A percentile compares a stretch with the other conserved stretches of the same genome.
Evolutionary conservation across 2,329 filamentous ascomycete genomes (phyloP).

Genomic region (Hansfordia pulvinata): DNA sequence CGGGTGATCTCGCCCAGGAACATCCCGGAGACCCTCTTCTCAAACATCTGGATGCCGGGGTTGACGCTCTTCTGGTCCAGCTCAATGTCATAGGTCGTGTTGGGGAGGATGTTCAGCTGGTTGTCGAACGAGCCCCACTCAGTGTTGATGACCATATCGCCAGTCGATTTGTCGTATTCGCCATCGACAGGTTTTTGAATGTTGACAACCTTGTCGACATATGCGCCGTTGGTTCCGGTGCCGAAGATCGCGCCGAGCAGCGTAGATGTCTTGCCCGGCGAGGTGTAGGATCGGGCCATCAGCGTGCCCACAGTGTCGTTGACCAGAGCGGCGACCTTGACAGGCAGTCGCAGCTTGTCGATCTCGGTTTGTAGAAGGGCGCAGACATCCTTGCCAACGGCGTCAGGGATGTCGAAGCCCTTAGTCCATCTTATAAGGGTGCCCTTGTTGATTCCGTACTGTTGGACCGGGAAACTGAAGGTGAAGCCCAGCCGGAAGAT

Average conservation of each 20-base stretch:
- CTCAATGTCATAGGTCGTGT: conserved; percentile 67
- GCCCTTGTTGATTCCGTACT: conserved; percentile 90
- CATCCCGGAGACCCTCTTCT: conserved; percentile 97
- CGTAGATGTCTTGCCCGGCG: conserved; percentile 73
- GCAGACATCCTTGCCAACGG: conserved; percentile 89
- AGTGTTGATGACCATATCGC: conserved; percentile 94
- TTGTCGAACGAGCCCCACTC: conserved; percentile 99
- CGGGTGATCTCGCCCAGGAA: conserved; percentile 92
- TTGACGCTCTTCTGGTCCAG: conserved; percentile 76
- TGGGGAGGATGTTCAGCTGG: conserved; percentile 73
- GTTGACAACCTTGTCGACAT: conserved; percentile 80
- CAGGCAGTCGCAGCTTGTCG: conserved; percentile 71
- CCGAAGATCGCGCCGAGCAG: conserved; percentile 95
- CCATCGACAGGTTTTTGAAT: conserved; percentile 65
- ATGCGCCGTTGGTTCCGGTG: conserved; percentile 93
- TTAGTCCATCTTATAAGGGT: conserved; percentile 95
- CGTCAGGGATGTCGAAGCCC: conserved; percentile 93
- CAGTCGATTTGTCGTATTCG: conserved; percentile 65
- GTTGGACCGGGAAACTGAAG: conserved; percentile 93
- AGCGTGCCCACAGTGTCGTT: conserved; percentile 97
- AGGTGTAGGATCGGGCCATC: conserved; percentile 94
- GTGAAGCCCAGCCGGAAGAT: conserved; percentile 96
- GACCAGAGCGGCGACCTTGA: conserved; percentile 88
- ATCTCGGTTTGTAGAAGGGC: conserved; percentile 80
- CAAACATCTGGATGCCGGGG: conserved; percentile 95